phyloP scores from a whole-genome alignment of 305 asterid genomes.

The Andrographis paniculata region DNA sequence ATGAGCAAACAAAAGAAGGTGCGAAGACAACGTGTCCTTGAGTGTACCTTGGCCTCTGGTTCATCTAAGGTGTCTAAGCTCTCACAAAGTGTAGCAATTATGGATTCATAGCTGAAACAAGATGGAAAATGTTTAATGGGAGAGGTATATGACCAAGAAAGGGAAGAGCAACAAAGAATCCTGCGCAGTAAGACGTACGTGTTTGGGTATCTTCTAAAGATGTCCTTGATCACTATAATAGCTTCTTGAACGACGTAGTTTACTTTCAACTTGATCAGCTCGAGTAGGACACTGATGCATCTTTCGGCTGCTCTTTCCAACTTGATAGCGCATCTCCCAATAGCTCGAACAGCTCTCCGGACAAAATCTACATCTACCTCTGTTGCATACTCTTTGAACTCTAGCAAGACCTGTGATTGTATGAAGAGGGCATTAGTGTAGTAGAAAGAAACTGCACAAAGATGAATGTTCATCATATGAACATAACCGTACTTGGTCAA shows the following conservation, averaged over 20 bases:
- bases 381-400: slow-evolving; percentile 99
- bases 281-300: slow-evolving; percentile 95
- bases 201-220: slow-evolving; percentile 98
- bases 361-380: slow-evolving; percentile 99
- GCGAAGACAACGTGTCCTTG: too few relatives aligned
- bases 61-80: slow-evolving; percentile 97
- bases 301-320: slow-evolving; percentile 99
- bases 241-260: slow-evolving; percentile 99
- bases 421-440: slow-evolving; percentile 20
- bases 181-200: slow-evolving; percentile 49
- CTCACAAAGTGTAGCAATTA: slow-evolving; percentile 99
- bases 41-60: slow-evolving; percentile 97
- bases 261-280: slow-evolving; percentile 97
- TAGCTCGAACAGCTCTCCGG: slow-evolving; percentile 99
- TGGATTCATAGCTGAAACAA: slow-evolving; percentile 80
- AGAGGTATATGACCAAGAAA: slow-evolving; percentile 12
- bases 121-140: slow-evolving; percentile 8
- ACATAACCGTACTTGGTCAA: slow-evolving; percentile 70
- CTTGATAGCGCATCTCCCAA: slow-evolving; percentile 99
- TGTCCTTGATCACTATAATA: slow-evolving; percentile 95
- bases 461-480: too few relatives aligned
- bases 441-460: slow-evolving; percentile 11
- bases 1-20: too few relatives aligned
- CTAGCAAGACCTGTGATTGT: slow-evolving; percentile 67
- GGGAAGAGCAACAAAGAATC: slow-evolving; percentile 10